A percentile compares a stretch with the other conserved stretches of the same genome.
Evolutionary conservation across 2,329 filamentous ascomycete species (phyloP).

Genomic region (Sphaerostilbella broomeana): DNA sequence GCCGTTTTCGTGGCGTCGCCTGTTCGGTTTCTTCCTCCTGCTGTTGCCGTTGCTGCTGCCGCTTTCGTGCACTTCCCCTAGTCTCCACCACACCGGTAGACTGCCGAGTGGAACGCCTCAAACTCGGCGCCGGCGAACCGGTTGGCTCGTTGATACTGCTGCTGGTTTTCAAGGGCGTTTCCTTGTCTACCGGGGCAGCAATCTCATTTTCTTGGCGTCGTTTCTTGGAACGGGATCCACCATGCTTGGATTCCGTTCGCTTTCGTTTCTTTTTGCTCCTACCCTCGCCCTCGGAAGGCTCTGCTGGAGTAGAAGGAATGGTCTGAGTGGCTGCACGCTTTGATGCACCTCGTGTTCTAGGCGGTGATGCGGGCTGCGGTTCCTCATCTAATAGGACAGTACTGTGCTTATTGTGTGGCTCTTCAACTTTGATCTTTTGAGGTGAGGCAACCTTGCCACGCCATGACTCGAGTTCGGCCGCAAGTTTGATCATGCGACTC

Average conservation of each 20-base stretch:
- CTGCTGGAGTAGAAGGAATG: constrained; percentile 21
- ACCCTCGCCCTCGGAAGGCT: constrained; percentile 5
- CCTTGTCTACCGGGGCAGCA: not conserved
- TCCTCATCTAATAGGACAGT: constrained; percentile 19
- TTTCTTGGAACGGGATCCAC: constrained; percentile 25
- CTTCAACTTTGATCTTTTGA: constrained; percentile 14
- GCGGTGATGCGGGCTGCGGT: constrained; percentile 15
- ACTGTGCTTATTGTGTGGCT: constrained; percentile 16
- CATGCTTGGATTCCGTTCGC: constrained; percentile 16
- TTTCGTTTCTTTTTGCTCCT: constrained; percentile 26
- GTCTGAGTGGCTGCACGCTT: constrained; percentile 15
- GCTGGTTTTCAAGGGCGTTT: too few relatives aligned
- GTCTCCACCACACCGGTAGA: constrained; percentile 14
- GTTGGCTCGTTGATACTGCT: too few relatives aligned
- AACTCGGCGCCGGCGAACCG: not conserved
- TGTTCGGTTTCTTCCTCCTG: constrained; percentile 1
- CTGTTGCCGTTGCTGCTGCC: constrained; percentile 11
- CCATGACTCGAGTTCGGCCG: constrained; percentile 43
- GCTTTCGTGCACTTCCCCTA: constrained; percentile 17
- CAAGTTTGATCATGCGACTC: constrained; percentile 40
- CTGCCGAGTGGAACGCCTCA: not conserved
- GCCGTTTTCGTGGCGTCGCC: constrained; percentile 5
- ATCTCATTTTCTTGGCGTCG: constrained; percentile 19
- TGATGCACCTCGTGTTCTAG: constrained; percentile 8
- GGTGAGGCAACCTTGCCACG: constrained; percentile 20